These are phyloP conservation scores for Epichloe uncinata DNA, from an alignment of 2,329 filamentous ascomycete genomes.

Conservation along the genomic window DNA sequence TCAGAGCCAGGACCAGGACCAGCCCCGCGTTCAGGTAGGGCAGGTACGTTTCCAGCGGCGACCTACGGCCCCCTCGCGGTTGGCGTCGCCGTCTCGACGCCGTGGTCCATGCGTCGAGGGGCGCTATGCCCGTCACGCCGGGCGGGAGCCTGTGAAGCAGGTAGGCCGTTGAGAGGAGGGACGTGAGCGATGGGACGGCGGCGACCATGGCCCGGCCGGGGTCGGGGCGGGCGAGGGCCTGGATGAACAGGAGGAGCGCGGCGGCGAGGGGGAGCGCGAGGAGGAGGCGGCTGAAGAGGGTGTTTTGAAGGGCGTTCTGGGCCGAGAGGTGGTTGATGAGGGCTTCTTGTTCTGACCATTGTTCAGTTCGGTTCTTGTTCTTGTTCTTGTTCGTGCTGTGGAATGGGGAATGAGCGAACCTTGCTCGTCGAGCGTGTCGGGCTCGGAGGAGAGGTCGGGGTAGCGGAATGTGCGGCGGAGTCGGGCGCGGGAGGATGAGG, in stretches of 20 bases:
- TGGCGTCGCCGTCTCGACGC: no score
- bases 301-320: conserved; percentile 44
- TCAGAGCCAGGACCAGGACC: conserved; percentile 36
- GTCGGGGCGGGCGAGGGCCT: conserved; percentile 11
- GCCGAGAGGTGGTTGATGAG: conserved; percentile 42
- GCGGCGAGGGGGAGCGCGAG: conserved; percentile 46
- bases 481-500: conserved; percentile 34
- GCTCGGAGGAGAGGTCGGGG: conserved; percentile 43
- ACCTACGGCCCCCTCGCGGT: no score
- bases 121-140: conserved; percentile 36
- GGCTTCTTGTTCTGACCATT: conserved; percentile 38
- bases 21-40: conserved; percentile 47
- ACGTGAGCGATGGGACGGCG: conserved; percentile 46
- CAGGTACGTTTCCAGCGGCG: conserved; percentile 43
- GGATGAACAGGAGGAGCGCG: conserved; percentile 35
- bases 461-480: conserved; percentile 69
- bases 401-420: conserved; percentile 26
- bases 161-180: conserved; percentile 48
- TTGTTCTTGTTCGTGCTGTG: no score
- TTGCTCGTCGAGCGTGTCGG: conserved; percentile 62
- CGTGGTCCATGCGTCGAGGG: conserved; percentile 32
- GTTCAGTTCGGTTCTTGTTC: no score
- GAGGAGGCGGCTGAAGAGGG: conserved; percentile 44
- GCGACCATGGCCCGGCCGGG: conserved; percentile 22
- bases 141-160: conserved; percentile 44